Evolutionary conservation across 164 flowering plant genomes (phyloP).

Genomic region (Vitis rotundifolia): DNA sequence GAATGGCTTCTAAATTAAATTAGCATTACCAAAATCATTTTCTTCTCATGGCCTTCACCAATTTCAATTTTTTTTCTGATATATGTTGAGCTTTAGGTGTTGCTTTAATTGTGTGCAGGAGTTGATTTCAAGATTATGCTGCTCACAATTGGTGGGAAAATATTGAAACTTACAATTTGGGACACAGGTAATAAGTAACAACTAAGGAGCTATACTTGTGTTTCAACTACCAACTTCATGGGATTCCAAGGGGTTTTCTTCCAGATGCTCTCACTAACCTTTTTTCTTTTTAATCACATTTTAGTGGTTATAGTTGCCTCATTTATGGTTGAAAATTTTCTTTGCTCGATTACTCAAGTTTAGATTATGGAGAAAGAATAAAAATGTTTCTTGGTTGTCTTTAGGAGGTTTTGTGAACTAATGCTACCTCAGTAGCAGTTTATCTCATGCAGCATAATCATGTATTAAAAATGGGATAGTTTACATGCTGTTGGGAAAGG

Average conservation of each 20-base stretch:
- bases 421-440: too few relatives aligned
- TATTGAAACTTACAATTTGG: slow-evolving; percentile 45
- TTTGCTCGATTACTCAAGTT: too few relatives aligned
- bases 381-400: too few relatives aligned
- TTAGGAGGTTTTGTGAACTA: too few relatives aligned
- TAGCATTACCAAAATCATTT: not conserved
- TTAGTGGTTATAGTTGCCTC: too few relatives aligned
- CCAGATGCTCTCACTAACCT: not conserved
- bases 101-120: slow-evolving; percentile 15
- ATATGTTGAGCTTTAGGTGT: not conserved
- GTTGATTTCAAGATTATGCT: slow-evolving; percentile 43
- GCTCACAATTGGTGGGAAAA: slow-evolving; percentile 30
- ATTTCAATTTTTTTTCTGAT: not conserved
- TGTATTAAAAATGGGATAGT: too few relatives aligned
- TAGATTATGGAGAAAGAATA: too few relatives aligned
- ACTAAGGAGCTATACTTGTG: not conserved
- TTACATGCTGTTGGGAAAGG: too few relatives aligned
- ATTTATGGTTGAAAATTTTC: too few relatives aligned
- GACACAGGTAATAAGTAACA: slow-evolving; percentile 29
- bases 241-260: not conserved
- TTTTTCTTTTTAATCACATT: not conserved
- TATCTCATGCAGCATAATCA: too few relatives aligned
- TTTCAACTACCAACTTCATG: too few relatives aligned
- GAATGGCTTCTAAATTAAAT: too few relatives aligned
- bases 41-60: not conserved